Evolutionary conservation across 2,329 filamentous ascomycete species (phyloP), one percentile per base, ranked within the genome.

Genomic region (Nemania sp.): DNA sequence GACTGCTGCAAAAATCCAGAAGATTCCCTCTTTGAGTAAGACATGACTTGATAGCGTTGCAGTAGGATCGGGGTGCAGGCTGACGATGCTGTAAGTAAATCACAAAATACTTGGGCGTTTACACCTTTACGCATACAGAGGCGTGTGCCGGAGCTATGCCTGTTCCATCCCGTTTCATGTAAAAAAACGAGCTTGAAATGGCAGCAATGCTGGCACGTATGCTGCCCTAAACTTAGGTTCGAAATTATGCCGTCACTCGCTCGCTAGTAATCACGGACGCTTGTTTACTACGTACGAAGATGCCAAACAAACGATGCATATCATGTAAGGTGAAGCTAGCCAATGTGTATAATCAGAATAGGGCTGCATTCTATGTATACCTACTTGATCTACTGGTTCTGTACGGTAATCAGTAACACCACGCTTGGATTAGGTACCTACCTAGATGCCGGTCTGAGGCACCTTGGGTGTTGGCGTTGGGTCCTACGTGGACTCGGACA

Each of bases 11-110:
- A 61, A 29, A 29, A 55, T 70, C 67, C 56, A 70, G 67, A 70
- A 70, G 64, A 29, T 64, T 70, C 55, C 67, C 67, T 64, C 61
- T 70, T 70, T 32, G 35, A 62, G 67, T 62, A 57, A 54, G 41
- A 59, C 22, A 32, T 27, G 60, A 20, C 22, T 32, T 24, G 20
- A 55, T 49, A 66, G 20, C 26, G 63, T 69, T 35, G 63, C 67
- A 63, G 59, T 66, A 63, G 63, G 67, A 67, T 64, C 38, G 32
- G n/a, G 3, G n/a, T 56, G 67, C 55, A 61, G 51, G 64, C 55
- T 61, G 64, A 64, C 59, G 27, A 49, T 27, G 29, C 10, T 35
- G 22, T 26, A n/a, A 35, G 32, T 35, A 35, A 35, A 35, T 35
- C 32, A 35, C 32, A 8, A 11, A 35, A 35, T 35, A 11, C 32